Conservation (phyloP, 2,329 filamentous ascomycete genomes). For the Penicillium thymicola region DNA sequence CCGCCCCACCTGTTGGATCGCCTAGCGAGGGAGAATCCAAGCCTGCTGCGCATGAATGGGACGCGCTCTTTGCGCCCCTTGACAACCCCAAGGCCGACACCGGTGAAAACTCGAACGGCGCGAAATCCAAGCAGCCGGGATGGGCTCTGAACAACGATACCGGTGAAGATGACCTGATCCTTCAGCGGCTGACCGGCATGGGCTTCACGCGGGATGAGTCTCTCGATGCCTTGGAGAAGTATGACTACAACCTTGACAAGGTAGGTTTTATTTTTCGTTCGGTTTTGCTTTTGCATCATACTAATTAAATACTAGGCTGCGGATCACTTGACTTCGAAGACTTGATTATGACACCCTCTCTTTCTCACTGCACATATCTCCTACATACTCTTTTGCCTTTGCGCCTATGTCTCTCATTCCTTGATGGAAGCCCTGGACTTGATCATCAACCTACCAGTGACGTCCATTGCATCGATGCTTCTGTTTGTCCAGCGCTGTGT, state of each 20-base stretch:
- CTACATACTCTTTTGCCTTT: constrained; percentile 17
- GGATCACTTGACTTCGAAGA: constrained; percentile 43
- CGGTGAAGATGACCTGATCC: constrained; percentile 83
- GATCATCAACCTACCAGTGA: not conserved
- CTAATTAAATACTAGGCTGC: constrained; percentile 31
- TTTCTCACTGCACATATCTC: constrained; percentile 23
- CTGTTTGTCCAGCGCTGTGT: constrained; percentile 9
- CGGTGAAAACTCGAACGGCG: constrained; percentile 17
- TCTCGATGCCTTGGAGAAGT: constrained; percentile 81
- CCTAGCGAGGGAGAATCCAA: constrained; percentile 41
- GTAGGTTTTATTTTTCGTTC: constrained; percentile 52
- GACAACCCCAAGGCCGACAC: constrained; percentile 48
- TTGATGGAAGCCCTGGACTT: constrained; percentile 15
- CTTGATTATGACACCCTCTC: constrained; percentile 24
- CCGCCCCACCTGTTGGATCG: constrained; percentile 42
- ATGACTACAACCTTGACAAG: constrained; percentile 93
- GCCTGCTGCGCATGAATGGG: constrained; percentile 73
- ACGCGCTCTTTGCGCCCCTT: constrained; percentile 83
- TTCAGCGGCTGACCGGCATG: constrained; percentile 87
- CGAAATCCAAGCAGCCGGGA: constrained; percentile 47
- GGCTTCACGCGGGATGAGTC: constrained; percentile 75
- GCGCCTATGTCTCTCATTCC: constrained; percentile 15
- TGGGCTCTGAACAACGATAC: constrained; percentile 70
- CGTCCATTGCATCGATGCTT: constrained; percentile 5
- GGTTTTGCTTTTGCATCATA: not conserved